Conservation (phyloP, 2,329 filamentous ascomycete genomes). For the Cadophora sp. region DNA sequence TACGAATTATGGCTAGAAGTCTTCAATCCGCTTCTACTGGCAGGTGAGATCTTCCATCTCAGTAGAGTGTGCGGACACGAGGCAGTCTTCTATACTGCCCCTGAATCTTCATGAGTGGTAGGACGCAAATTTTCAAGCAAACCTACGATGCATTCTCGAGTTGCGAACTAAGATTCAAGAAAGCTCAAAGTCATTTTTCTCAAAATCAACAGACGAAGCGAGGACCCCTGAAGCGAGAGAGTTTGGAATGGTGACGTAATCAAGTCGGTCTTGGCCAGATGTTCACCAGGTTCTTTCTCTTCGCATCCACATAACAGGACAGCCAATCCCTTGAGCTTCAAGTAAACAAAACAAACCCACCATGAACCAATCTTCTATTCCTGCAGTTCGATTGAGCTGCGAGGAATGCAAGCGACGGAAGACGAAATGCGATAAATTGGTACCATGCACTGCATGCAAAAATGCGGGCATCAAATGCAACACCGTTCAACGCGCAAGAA, state of each 20-base stretch:
- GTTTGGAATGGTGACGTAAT: background rate
- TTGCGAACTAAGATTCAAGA: no score
- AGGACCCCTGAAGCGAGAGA: background rate
- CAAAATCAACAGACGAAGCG: background rate
- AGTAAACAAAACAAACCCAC: background rate
- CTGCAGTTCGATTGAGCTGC: slow-evolving; percentile 18
- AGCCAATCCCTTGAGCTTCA: background rate
- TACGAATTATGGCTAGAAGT: no score
- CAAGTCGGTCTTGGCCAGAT: background rate
- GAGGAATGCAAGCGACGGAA: slow-evolving; percentile 21
- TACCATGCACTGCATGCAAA: slow-evolving; percentile 20
- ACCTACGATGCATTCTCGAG: no score
- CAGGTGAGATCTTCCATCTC: no score
- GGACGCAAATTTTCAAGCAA: no score
- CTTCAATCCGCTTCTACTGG: no score
- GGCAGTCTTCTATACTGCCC: no score
- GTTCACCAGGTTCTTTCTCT: background rate
- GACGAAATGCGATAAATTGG: slow-evolving; percentile 19
- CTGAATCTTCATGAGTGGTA: no score
- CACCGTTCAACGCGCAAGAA: slow-evolving; percentile 19
- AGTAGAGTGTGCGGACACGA: no score
- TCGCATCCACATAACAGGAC: background rate
- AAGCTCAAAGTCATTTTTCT: no score
- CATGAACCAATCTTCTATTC: background rate
- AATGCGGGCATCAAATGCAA: slow-evolving; percentile 14